Evolutionary conservation across 441 rosid species (phyloP), one percentile per base, ranked within the genome.

Genomic region (Aleurites moluccanus): DNA sequence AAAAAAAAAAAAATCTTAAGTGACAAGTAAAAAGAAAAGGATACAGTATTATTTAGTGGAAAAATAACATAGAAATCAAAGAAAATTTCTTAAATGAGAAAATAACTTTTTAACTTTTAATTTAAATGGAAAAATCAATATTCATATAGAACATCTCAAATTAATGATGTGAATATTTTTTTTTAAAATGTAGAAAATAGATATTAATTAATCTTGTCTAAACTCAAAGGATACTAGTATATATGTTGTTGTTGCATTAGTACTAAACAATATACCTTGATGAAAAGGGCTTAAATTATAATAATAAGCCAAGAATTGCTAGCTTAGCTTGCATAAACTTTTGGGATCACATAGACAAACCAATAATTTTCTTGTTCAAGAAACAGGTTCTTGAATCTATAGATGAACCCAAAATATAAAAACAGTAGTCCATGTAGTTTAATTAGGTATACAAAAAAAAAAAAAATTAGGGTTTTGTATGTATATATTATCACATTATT

Each of bases 341-440:
- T 20, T 35, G 69, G 74, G 30, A 42, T 50, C 25, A 30, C 11
- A 73, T 65, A 55, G 78, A 82, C 83, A 82, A 77, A 52, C 75
- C 80, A 77, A 81, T 68, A 77, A 79, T 79, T 77, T 27, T 73
- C 67, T 13, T 71, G 78, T 69, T 72, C 53, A 56, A 18, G 62
- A 67, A 70, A 59, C 62, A 35, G 63, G 65, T 55, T 77, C 69
- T 72, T 73, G 64, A 35, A 63, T 21, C 16, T 57, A 42, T 6
- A 57, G 9, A 69, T 69, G 27, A 60, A 53, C 73, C 44, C 63
- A 60, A 72, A 53, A 18, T n/a, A 69, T 71, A 70, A 10, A 28
- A 70, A 50, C 75, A 81, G 67, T 61, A 81, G 67, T 61, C 50
- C 59, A 62, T 50, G 69, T 50, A 68, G 40, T 75, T 42, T 10